Base-by-base conservation (phyloP, 2,329 filamentous ascomycete genomes). In the Trichophyton verrucosum region DNA sequence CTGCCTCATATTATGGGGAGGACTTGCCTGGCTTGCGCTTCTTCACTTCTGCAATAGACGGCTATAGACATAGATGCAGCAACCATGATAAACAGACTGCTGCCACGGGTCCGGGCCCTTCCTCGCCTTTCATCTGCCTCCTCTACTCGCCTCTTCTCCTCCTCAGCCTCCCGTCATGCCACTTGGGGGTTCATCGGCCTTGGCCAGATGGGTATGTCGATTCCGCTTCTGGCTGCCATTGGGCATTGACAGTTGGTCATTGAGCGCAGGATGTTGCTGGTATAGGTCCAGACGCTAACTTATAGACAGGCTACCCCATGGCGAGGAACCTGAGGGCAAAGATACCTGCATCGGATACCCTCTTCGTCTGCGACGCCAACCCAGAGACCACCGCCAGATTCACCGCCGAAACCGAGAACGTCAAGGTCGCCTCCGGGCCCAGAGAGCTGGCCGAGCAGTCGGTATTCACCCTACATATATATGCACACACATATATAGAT, bases 281-380 rank as follows among this genome's bases (percentile, higher is more conserved):
- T 38, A 13, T 38, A 9, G 9, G 11, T 13, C 8, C 33, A 13
- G 33, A 9, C 33, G 3, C 8, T 38, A 13, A 38, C 33, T 13
- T n/a, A n/a, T 30, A 15, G 58, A 20, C 63, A 87, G 86, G 86
- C 56, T 88, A 84, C 65, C 82, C 84, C 56, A 89, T 89, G 86
- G 86, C 86, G 40, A 82, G 79, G 71, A 89, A 88, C 67, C 77
- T 89, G 3, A 80, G 85, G 66, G 78, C 81, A 42, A 88, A 87
- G 70, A 80, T 88, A 33, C 81, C 84, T 2, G 73, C 77, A 22
- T 77, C 79, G 8, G 86, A 89, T 70, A 83, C 77, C 0, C 71
- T 89, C 56, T 77, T 83, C 62, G 74, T 89, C 36, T 83, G 84
- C 68, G 86, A 89, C 69, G 78, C 87, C 64, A 88, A 88, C 68